These are phyloP conservation scores for Corniculantispora saksenae DNA, from an alignment of 2,329 filamentous ascomycete genomes.

Conservation along the genomic window DNA sequence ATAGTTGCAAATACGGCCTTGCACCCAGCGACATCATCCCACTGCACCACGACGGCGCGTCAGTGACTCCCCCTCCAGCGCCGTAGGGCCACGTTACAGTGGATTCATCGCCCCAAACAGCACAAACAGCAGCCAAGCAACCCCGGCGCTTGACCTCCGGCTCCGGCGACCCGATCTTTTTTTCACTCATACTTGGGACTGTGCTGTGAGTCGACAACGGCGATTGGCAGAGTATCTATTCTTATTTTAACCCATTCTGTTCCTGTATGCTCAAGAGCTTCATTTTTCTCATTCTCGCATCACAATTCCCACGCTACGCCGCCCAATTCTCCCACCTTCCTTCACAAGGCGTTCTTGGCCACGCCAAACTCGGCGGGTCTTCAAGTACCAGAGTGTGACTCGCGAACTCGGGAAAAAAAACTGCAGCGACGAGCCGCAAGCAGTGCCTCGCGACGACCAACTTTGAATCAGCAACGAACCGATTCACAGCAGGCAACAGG, in stretches of 20 bases:
- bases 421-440: constrained; percentile 12
- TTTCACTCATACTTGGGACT: constrained; percentile 16
- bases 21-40: background rate
- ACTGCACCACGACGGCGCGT: background rate
- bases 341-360: background rate
- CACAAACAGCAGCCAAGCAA: background rate
- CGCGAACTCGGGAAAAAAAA: background rate
- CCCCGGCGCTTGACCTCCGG: constrained; percentile 16
- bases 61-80: background rate
- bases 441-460: background rate
- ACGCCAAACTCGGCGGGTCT: constrained; percentile 11
- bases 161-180: constrained; percentile 21
- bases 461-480: background rate
- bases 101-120: background rate
- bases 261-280: background rate
- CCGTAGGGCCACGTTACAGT: background rate
- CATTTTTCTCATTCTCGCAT: background rate
- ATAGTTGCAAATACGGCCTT: background rate
- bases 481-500: background rate
- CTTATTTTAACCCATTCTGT: background rate
- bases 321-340: background rate
- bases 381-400: constrained; percentile 9
- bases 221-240: background rate
- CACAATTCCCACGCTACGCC: background rate
- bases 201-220: constrained; percentile 10